Conservation (phyloP, 495 filamentous ascomycete species). For the Bacidia gigantensis region DNA sequence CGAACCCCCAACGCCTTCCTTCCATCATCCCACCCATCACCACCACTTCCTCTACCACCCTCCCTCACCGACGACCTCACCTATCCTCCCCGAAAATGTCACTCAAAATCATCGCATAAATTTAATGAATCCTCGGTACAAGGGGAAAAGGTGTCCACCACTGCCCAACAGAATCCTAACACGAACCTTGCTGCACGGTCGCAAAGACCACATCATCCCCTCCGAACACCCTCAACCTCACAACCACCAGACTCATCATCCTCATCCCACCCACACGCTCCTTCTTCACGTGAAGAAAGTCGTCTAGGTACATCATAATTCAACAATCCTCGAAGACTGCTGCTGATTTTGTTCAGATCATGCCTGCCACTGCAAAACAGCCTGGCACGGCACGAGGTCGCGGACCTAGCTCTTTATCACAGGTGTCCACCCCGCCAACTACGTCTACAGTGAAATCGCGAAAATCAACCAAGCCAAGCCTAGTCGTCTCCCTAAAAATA, state of each 20-base stretch:
- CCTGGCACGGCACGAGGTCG: slow-evolving; percentile 7
- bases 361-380: slow-evolving; percentile 13
- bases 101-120: not conserved
- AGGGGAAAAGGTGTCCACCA: not conserved
- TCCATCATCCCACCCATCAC: slow-evolving; percentile 7
- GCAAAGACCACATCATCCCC: not conserved
- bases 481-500: slow-evolving; percentile 43
- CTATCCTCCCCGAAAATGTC: slow-evolving; percentile 1
- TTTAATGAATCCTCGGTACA: not conserved
- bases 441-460: slow-evolving; percentile 26
- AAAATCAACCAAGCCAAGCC: slow-evolving; percentile 29
- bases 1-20: not conserved
- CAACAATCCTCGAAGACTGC: not conserved
- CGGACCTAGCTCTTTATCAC: slow-evolving; percentile 15
- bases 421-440: slow-evolving; percentile 17
- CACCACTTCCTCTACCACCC: slow-evolving; percentile 7
- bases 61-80: not conserved
- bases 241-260: not conserved
- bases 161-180: not conserved
- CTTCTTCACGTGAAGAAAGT: not conserved
- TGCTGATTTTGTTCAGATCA: slow-evolving; percentile 6
- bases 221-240: not conserved
- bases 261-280: not conserved
- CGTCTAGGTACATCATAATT: not conserved
- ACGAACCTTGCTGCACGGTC: not conserved